These are phyloP conservation scores for Chrysoporthe puriensis DNA, from an alignment of 2,329 filamentous ascomycete genomes.

Conservation along the genomic window DNA sequence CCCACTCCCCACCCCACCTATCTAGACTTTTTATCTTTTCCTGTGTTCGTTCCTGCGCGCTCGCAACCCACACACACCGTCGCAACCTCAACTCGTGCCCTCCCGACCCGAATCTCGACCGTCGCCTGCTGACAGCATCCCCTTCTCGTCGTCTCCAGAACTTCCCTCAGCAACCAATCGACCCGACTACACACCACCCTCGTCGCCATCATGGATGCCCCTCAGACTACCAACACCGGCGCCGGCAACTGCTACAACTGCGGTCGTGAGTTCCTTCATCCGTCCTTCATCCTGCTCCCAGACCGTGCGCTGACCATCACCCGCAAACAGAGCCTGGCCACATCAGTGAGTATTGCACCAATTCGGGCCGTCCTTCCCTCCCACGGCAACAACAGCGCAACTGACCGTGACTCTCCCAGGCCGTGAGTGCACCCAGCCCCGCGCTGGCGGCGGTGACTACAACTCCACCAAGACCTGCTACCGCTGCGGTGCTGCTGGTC, in stretches of 20 bases:
- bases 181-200: not conserved
- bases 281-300: not conserved
- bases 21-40: constrained; percentile 16
- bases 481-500: constrained; percentile 79
- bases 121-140: not conserved
- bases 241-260: constrained; percentile 72
- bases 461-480: constrained; percentile 85
- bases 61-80: constrained; percentile 1
- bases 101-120: not conserved
- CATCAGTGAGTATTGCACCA: constrained; percentile 59
- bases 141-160: not conserved
- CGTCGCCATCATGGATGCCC: constrained; percentile 15
- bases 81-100: constrained; percentile 2
- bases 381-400: constrained; percentile 31
- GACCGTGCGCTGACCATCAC: not conserved
- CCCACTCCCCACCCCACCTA: constrained; percentile 11
- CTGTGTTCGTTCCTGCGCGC: constrained; percentile 25
- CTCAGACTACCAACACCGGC: constrained; percentile 9
- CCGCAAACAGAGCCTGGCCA: constrained; percentile 52
- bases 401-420: constrained; percentile 48
- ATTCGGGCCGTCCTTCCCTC: constrained; percentile 13
- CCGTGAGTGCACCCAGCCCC: constrained; percentile 80
- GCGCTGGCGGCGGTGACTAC: constrained; percentile 53
- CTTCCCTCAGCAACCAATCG: too few relatives aligned
- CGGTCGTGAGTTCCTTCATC: constrained; percentile 60